Evolutionary conservation across 164 flowering plant genomes (phyloP).

Genomic region (Vitis rotundifolia): DNA sequence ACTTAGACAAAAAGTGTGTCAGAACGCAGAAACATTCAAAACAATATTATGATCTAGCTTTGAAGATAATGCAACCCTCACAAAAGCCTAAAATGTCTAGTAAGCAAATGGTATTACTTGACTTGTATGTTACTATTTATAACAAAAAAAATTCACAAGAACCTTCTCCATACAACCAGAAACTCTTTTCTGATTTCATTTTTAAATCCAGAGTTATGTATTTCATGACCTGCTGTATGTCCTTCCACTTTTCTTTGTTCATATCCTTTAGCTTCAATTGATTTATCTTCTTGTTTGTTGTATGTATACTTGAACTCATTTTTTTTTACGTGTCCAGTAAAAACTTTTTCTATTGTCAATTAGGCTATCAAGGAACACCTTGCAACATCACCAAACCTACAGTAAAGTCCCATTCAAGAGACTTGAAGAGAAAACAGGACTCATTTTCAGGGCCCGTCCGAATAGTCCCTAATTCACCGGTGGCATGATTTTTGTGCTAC

Average conservation of each 20-base stretch:
- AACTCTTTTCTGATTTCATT: background rate
- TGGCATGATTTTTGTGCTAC: too few species aligned
- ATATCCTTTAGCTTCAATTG: background rate
- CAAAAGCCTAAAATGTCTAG: background rate
- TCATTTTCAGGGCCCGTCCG: too few species aligned
- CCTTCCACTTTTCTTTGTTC: background rate
- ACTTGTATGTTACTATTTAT: background rate
- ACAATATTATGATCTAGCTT: background rate
- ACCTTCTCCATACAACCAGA: too few species aligned
- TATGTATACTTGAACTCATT: background rate
- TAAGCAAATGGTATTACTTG: background rate
- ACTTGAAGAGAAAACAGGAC: too few species aligned
- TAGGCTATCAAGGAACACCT: too few species aligned
- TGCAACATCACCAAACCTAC: too few species aligned
- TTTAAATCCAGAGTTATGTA: background rate
- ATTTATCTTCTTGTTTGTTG: background rate
- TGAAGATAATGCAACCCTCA: background rate
- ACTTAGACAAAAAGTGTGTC: background rate
- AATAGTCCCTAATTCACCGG: too few species aligned
- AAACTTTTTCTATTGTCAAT: too few species aligned
- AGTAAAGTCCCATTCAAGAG: too few species aligned
- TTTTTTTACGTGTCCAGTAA: too few species aligned
- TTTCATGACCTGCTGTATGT: background rate
- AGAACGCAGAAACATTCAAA: background rate
- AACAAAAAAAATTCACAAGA: too few species aligned